Conservation (phyloP, 139 green algal species). For the Coelastrella sp. region DNA sequence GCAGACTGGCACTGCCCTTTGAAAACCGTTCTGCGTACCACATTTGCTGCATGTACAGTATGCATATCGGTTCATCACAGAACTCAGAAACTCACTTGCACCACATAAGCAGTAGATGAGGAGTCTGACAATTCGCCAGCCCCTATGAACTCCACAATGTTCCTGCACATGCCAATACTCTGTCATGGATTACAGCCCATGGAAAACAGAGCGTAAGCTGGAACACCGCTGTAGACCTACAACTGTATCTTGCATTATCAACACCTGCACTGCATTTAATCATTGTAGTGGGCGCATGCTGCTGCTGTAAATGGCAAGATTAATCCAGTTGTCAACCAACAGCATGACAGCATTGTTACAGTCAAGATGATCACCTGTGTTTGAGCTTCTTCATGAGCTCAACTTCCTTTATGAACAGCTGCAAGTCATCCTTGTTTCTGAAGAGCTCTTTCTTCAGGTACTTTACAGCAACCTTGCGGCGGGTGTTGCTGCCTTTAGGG, state of each 20-base stretch:
- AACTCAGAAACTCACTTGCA: not conserved
- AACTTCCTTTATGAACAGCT: slow-evolving; percentile 31
- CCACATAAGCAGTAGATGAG: not conserved
- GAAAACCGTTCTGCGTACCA: not conserved
- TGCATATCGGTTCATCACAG: not conserved
- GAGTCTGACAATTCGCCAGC: not conserved
- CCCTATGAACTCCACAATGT: slow-evolving; percentile 46
- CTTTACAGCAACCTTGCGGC: slow-evolving; percentile 25
- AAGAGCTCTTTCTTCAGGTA: slow-evolving; percentile 34
- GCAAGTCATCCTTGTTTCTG: not conserved
- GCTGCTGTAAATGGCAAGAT: not conserved
- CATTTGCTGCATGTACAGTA: not conserved
- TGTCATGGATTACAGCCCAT: too few species aligned
- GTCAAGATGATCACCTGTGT: slow-evolving; percentile 20
- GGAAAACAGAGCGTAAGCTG: too few species aligned
- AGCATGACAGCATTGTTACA: not conserved
- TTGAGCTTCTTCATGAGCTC: slow-evolving; percentile 39
- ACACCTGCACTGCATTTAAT: too few species aligned
- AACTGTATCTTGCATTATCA: too few species aligned
- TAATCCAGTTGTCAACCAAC: not conserved
- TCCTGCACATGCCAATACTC: slow-evolving; percentile 4
- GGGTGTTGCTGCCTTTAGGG: not conserved
- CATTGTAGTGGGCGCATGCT: not conserved
- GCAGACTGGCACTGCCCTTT: not conserved
- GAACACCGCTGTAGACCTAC: too few species aligned